Evolutionary conservation across 805 yeast species (phyloP), one percentile per base, ranked within the genome.

Genomic region (Ogataea paraovalis): DNA sequence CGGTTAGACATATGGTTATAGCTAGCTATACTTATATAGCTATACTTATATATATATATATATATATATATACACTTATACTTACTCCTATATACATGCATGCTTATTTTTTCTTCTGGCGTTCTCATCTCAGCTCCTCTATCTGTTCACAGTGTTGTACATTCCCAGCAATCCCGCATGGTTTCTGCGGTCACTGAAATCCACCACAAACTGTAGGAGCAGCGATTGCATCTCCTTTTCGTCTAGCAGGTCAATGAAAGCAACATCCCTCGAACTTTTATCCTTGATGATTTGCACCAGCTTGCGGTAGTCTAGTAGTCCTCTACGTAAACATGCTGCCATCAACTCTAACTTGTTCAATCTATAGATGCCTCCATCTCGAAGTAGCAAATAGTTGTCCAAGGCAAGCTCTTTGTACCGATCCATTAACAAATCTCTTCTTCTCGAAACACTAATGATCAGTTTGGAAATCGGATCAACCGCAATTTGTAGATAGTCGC

Each of bases 271-370:
- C 37, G 22, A 37, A 7, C 43, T 39, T 8, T 32, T 27, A 1
- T 37, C 19, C 14, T 45, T 43, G 3, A 45, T 27, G 3, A 48
- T 57, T 13, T 52, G 46, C 13, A 48, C n/a, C 27, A 60, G 38
- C 38, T 44, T 33, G 25, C 52, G 42, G 34, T 71, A 55, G 49
- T 71, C 69, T 14, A 80, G 68, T 39, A 84, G 62, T 23, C 80
- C 82, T 47, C 90, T 70, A 50, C 79, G 82, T 37, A 80, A 54
- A 51, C 85, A 76, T 6, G 80, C 75, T 40, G 70, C 62, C 2
- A 80, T 65, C 32, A 83, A 58, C 59, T 85, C 90, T 49, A 69
- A 69, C 25, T 68, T 65, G 32, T 69, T 62, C 46, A 84, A 55
- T 39, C 65, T 60, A 74, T 80, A 73, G 0, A 80, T 68, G 37